These are phyloP conservation scores for Penicillium brasilianum DNA, from an alignment of 2,329 filamentous ascomycete species.

Conservation along the genomic window DNA sequence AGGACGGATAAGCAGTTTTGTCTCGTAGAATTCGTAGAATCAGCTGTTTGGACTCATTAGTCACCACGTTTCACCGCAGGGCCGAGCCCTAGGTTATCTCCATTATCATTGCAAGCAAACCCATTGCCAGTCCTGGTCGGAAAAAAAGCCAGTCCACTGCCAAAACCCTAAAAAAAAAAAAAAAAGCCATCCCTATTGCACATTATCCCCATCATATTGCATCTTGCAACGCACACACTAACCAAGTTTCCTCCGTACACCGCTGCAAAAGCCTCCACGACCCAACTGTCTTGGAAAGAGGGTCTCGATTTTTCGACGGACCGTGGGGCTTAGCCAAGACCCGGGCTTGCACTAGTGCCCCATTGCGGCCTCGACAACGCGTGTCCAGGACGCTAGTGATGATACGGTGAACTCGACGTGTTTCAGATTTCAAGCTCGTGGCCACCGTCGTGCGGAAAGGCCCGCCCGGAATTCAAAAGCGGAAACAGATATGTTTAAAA, in stretches of 20 bases:
- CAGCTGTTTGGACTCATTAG: neutral
- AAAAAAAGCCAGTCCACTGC: slow-evolving; percentile 3
- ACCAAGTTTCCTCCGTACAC: slow-evolving; percentile 9
- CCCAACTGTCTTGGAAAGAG: neutral
- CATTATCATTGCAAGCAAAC: neutral
- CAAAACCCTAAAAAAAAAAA: neutral
- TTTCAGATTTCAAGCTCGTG: slow-evolving; percentile 13
- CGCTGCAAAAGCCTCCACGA: slow-evolving; percentile 12
- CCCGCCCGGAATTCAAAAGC: slow-evolving; percentile 12
- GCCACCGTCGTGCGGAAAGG: slow-evolving; percentile 25
- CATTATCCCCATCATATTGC: neutral
- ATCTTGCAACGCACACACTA: neutral
- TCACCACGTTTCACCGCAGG: neutral
- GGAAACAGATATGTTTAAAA: neutral
- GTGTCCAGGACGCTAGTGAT: slow-evolving; percentile 23
- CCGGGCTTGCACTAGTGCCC: slow-evolving; percentile 25
- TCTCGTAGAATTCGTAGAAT: neutral
- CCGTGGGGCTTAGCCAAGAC: slow-evolving; percentile 25
- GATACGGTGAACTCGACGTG: slow-evolving; percentile 11
- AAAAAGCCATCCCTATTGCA: neutral
- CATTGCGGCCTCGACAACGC: slow-evolving; percentile 29
- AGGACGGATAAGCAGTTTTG: neutral
- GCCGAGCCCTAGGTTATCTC: neutral
- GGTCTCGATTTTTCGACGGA: slow-evolving; percentile 18
- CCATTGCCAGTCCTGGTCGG: neutral